phyloP scores from a whole-genome alignment of 1,139 yeast species.

The Candida dubliniensis region DNA sequence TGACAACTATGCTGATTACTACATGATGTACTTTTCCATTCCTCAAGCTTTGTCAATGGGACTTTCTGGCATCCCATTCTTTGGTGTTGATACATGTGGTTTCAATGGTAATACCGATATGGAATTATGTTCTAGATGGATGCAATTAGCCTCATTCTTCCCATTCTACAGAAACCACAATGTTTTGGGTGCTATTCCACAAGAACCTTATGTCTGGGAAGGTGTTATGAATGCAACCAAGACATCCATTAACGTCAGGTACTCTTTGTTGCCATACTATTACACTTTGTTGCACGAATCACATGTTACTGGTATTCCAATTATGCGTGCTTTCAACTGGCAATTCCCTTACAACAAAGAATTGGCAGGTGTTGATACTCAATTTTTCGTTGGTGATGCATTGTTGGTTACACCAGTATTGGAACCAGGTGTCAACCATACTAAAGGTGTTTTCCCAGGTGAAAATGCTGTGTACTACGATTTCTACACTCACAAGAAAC shows the following conservation, averaged over 20 bases:
- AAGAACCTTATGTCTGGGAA: slow-evolving; percentile 25
- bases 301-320: slow-evolving; percentile 22
- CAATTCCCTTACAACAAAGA: slow-evolving; percentile 20
- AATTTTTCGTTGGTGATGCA: slow-evolving; percentile 27
- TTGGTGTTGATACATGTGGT: slow-evolving; percentile 26
- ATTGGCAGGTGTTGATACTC: slow-evolving; percentile 20
- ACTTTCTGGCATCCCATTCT: slow-evolving; percentile 23
- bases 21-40: slow-evolving; percentile 22
- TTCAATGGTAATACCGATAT: slow-evolving; percentile 23
- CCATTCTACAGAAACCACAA: slow-evolving; percentile 27
- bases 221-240: slow-evolving; percentile 21
- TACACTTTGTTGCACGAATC: slow-evolving; percentile 23
- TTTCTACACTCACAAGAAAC: slow-evolving; percentile 29
- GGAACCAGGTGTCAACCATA: slow-evolving; percentile 22
- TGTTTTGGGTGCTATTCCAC: slow-evolving; percentile 21
- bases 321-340: slow-evolving; percentile 23
- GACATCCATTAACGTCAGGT: slow-evolving; percentile 21
- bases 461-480: slow-evolving; percentile 30
- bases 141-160: slow-evolving; percentile 26
- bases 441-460: slow-evolving; percentile 27
- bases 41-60: slow-evolving; percentile 26
- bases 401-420: slow-evolving; percentile 25
- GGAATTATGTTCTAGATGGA: slow-evolving; percentile 27
- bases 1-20: slow-evolving; percentile 22
- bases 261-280: slow-evolving; percentile 23